Evolutionary conservation across 208 protist species (phyloP).

Genomic region (Trypanosoma lewisi): DNA sequence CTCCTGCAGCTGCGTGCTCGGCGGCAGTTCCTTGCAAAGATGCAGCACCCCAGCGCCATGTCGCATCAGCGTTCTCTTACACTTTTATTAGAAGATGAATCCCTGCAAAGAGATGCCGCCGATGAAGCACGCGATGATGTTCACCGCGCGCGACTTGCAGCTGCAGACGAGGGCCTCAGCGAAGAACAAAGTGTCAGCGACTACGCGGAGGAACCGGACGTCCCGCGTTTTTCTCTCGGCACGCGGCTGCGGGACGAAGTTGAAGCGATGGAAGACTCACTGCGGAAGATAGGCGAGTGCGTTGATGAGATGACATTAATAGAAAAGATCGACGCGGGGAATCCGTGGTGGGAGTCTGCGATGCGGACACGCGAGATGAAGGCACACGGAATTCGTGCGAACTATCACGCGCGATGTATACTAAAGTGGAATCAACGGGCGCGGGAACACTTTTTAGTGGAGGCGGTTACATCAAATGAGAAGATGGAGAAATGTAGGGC

Average conservation of each 20-base stretch:
- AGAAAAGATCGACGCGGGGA: conserved; percentile 24
- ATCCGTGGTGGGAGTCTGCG: conserved; percentile 75
- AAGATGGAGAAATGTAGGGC: conserved; percentile 33
- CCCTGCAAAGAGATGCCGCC: not conserved
- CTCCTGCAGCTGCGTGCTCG: not conserved
- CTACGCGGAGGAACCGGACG: conserved; percentile 54
- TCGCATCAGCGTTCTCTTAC: no score
- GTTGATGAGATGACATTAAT: conserved; percentile 26
- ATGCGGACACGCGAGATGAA: conserved; percentile 73
- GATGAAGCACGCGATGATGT: conserved; percentile 29
- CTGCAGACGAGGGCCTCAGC: conserved; percentile 62
- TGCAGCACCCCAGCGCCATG: not conserved
- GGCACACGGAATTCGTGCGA: conserved; percentile 45
- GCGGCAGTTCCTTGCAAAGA: not conserved
- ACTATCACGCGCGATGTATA: conserved; percentile 64
- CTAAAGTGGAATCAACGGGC: conserved; percentile 44
- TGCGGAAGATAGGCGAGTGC: conserved; percentile 32
- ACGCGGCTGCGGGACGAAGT: conserved; percentile 27
- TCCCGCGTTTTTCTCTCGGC: conserved; percentile 30
- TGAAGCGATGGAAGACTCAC: conserved; percentile 30
- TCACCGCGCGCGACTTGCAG: conserved; percentile 46
- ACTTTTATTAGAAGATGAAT: not conserved
- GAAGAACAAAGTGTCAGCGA: conserved; percentile 71
- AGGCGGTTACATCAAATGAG: conserved; percentile 51
- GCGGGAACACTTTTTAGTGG: conserved; percentile 62